Percentiles rank a stretch among this genome's conserved stretches.
These are phyloP conservation scores for Setaria italica DNA, from an alignment of 202 grass and related monocot genomes.

Conservation along the genomic window DNA sequence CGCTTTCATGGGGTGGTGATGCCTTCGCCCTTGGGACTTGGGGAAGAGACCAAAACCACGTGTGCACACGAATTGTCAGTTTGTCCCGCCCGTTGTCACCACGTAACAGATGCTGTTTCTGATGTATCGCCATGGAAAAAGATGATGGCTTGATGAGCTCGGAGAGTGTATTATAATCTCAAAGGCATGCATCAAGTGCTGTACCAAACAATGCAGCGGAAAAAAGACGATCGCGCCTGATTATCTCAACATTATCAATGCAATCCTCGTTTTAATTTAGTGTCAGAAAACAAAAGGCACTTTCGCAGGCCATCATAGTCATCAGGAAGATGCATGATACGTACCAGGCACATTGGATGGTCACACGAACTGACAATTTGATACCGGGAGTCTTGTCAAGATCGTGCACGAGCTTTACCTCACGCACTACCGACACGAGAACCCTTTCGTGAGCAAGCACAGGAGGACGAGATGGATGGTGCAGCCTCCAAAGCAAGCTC, in stretches of 20 bases:
- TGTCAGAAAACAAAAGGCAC: neutral
- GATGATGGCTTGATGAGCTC: neutral
- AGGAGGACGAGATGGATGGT: neutral
- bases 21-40: neutral
- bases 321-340: neutral
- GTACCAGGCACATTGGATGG: neutral
- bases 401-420: neutral
- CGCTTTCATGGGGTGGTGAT: constrained; percentile 24
- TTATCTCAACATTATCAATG: constrained; percentile 15
- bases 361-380: neutral
- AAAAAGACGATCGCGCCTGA: neutral
- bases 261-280: neutral
- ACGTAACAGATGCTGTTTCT: constrained; percentile 1
- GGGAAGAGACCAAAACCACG: constrained; percentile 19
- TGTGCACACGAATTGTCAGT: neutral
- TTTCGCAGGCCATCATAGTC: neutral
- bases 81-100: neutral
- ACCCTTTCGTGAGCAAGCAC: neutral
- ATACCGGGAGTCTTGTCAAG: neutral
- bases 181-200: neutral
- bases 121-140: neutral
- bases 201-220: neutral
- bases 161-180: neutral
- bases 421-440: constrained; percentile 40
- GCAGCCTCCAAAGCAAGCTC: constrained; percentile 3